Percentiles rank a stretch among this genome's conserved stretches.
Conservation (phyloP, 1,284 basidiomycete species). For the Vanrija humicola region DNA sequence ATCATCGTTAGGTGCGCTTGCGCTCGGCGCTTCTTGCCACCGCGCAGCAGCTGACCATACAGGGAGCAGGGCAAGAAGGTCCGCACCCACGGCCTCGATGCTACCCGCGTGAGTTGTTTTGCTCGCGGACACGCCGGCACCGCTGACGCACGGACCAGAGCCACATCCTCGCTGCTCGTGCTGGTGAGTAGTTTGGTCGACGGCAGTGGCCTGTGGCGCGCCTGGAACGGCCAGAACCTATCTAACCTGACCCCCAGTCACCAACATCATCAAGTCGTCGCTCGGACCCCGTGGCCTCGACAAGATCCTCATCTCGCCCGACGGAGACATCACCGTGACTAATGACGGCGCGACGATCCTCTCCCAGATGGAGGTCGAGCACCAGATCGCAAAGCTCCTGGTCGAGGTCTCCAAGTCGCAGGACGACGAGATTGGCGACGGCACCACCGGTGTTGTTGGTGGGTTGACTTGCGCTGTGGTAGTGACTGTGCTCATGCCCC, state of each 20-base stretch:
- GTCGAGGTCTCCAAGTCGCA: slow-evolving; percentile 92
- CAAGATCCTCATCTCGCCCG: slow-evolving; percentile 97
- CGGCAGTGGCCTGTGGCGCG: background rate
- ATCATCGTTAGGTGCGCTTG: slow-evolving; percentile 69
- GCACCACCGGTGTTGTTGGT: slow-evolving; percentile 98
- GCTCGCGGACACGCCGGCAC: background rate
- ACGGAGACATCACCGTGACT: slow-evolving; percentile 98
- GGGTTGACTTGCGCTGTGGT: slow-evolving; percentile 43
- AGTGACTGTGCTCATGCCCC: background rate
- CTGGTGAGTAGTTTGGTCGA: slow-evolving; percentile 20
- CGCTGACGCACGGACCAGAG: slow-evolving; percentile 55
- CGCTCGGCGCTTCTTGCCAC: background rate
- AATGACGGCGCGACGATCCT: slow-evolving; percentile 98
- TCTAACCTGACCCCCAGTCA: slow-evolving; percentile 56
- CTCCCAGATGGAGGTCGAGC: slow-evolving; percentile 95
- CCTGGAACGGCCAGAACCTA: background rate
- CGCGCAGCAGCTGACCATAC: slow-evolving; percentile 2
- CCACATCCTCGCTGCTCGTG: slow-evolving; percentile 85
- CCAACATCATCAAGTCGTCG: slow-evolving; percentile 92
- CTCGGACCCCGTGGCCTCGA: slow-evolving; percentile 93
- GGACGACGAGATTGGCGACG: slow-evolving; percentile 99
- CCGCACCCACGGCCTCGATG: slow-evolving; percentile 86
- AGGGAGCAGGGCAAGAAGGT: slow-evolving; percentile 93
- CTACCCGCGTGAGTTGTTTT: slow-evolving; percentile 73
- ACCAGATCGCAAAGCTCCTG: slow-evolving; percentile 95